Conservation (phyloP, 306 rosid genomes). For the Macrotyloma uniflorum region DNA sequence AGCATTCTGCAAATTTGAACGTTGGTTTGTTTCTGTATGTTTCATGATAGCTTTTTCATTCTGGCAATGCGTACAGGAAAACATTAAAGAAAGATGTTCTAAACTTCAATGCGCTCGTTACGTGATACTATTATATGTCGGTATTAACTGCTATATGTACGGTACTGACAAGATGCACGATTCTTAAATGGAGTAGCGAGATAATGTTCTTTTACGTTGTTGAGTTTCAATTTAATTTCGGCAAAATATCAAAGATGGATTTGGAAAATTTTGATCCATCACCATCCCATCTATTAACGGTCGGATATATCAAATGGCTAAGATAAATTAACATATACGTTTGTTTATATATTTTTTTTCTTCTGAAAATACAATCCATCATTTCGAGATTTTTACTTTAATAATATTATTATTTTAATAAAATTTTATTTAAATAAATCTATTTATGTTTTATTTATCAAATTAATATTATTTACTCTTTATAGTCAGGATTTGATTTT, state of each 20-base stretch:
- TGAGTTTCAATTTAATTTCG: not conserved
- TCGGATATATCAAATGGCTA: not conserved
- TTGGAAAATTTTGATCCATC: not conserved
- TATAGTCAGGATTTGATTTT: too few species aligned
- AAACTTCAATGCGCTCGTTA: slow-evolving; percentile 30
- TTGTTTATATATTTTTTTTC: too few species aligned
- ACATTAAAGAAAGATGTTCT: slow-evolving; percentile 24
- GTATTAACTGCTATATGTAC: slow-evolving; percentile 37
- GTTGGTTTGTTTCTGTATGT: slow-evolving; percentile 50
- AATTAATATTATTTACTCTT: too few species aligned
- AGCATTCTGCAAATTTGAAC: slow-evolving; percentile 55
- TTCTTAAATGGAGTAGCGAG: not conserved
- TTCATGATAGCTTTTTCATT: slow-evolving; percentile 19
- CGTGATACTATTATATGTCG: not conserved
- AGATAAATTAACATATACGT: too few species aligned
- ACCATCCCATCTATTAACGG: not conserved
- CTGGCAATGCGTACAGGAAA: not conserved
- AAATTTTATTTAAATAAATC: too few species aligned
- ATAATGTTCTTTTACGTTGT: not conserved
- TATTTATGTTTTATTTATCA: too few species aligned
- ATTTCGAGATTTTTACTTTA: too few species aligned
- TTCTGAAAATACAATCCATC: not conserved
- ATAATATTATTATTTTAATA: too few species aligned
- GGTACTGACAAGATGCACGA: slow-evolving; percentile 28
- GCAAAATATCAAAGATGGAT: not conserved